These are phyloP conservation scores for Leccinum truebloodii DNA, from an alignment of 768 basidiomycete species.

Conservation along the genomic window DNA sequence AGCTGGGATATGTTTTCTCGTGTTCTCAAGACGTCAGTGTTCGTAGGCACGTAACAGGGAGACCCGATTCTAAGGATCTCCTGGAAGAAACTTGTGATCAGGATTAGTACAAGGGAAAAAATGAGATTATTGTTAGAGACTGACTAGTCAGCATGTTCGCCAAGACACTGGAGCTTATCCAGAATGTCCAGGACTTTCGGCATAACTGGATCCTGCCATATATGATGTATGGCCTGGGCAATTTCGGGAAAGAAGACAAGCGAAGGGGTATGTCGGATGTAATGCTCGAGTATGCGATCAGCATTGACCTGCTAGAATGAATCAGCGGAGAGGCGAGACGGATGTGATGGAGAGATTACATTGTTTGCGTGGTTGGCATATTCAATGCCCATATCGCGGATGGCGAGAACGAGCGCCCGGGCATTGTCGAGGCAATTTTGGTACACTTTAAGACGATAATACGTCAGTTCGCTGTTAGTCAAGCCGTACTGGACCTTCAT, in stretches of 20 bases:
- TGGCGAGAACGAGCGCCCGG: conserved; percentile 1
- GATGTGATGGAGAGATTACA: neutral
- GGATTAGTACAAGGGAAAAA: neutral
- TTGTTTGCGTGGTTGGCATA: neutral
- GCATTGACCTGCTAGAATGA: neutral
- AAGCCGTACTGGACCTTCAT: conserved; percentile 10
- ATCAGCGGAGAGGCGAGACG: neutral
- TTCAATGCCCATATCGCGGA: neutral
- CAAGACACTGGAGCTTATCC: neutral
- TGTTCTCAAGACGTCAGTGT: neutral
- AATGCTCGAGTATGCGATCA: neutral
- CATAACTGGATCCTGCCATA: conserved; percentile 8
- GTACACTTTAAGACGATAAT: neutral
- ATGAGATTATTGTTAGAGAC: neutral
- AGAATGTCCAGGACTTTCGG: neutral
- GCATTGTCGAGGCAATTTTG: conserved; percentile 1
- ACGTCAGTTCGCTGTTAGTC: neutral
- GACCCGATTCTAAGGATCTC: conserved; percentile 7
- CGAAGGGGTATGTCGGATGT: neutral
- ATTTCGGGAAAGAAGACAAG: neutral
- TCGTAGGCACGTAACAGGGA: neutral
- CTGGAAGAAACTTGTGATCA: neutral
- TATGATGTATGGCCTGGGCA: conserved; percentile 1
- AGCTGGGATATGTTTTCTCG: neutral
- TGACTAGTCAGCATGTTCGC: neutral